Conservation (phyloP, 192 early-diverging fungal genomes). For the Coemansia sp. region DNA sequence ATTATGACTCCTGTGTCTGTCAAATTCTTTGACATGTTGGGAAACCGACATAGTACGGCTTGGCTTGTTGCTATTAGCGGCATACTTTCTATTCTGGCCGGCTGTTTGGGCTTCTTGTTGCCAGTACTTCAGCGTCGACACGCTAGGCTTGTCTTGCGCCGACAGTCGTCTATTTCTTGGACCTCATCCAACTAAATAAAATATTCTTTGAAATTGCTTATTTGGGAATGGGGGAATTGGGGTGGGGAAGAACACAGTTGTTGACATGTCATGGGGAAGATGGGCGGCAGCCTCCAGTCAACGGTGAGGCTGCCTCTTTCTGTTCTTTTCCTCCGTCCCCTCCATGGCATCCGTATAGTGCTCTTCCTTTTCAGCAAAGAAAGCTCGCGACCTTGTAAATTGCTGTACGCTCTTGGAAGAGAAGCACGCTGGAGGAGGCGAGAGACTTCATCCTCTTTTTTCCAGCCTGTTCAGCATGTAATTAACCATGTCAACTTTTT, state of each 20-base stretch:
- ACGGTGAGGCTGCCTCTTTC: too few species aligned
- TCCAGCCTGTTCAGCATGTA: too few species aligned
- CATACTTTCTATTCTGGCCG: conserved; percentile 27
- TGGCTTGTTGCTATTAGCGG: conserved; percentile 36
- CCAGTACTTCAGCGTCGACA: conserved; percentile 31
- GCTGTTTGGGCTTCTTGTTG: conserved; percentile 14
- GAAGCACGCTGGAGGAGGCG: too few species aligned
- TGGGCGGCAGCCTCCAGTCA: too few species aligned
- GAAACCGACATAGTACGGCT: conserved; percentile 3
- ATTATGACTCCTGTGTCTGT: conserved; percentile 24
- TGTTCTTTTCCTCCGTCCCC: too few species aligned
- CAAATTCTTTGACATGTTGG: conserved; percentile 20
- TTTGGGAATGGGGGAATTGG: too few species aligned
- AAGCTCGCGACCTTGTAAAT: too few species aligned
- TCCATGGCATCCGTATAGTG: neutral
- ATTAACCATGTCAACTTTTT: too few species aligned
- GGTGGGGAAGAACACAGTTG: neutral
- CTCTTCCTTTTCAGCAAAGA: too few species aligned
- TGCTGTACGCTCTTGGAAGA: too few species aligned
- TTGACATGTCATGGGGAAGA: neutral
- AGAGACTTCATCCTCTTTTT: too few species aligned
- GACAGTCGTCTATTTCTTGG: conserved; percentile 11
- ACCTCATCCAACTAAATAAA: neutral
- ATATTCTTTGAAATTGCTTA: neutral
- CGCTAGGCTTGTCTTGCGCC: conserved; percentile 2